These are phyloP conservation scores for Clavulina sp. DNA, from an alignment of 768 basidiomycete species.

Conservation along the genomic window DNA sequence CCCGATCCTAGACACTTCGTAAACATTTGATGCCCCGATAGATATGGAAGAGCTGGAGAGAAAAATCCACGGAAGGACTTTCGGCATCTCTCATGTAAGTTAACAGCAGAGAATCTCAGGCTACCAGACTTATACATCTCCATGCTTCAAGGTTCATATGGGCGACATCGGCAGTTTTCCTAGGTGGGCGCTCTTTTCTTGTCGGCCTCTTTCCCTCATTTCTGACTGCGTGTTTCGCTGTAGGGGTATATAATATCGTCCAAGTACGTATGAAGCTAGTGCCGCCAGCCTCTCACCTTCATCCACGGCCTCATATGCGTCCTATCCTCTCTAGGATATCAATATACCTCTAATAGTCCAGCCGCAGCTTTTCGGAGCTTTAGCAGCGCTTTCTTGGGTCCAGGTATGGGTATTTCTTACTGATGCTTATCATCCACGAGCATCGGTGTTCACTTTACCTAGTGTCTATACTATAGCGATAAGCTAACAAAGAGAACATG, in stretches of 20 bases:
- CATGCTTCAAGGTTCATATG: slow-evolving; percentile 11
- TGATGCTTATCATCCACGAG: slow-evolving; percentile 19
- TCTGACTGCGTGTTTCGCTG: neutral
- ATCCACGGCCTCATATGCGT: too few relatives aligned
- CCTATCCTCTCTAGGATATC: too few relatives aligned
- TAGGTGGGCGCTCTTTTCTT: slow-evolving; percentile 4
- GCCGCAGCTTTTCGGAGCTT: slow-evolving; percentile 43
- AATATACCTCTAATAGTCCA: slow-evolving; percentile 49
- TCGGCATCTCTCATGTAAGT: slow-evolving; percentile 48
- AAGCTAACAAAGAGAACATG: slow-evolving; percentile 20
- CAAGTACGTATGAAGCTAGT: too few relatives aligned
- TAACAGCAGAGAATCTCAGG: slow-evolving; percentile 34
- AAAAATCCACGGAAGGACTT: slow-evolving; percentile 50
- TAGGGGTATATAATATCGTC: slow-evolving; percentile 18
- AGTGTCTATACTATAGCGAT: slow-evolving; percentile 53
- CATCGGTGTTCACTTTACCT: slow-evolving; percentile 18
- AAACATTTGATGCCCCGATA: slow-evolving; percentile 26
- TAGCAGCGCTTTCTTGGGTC: slow-evolving; percentile 44
- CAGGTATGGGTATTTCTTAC: slow-evolving; percentile 29
- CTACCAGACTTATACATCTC: neutral
- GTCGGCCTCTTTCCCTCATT: neutral
- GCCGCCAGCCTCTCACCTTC: too few relatives aligned
- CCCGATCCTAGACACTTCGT: neutral
- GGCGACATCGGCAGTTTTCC: slow-evolving; percentile 18
- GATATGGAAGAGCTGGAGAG: slow-evolving; percentile 51